These are phyloP conservation scores for Peniophora sp. DNA, from an alignment of 1,284 basidiomycete genomes.

Conservation along the genomic window DNA sequence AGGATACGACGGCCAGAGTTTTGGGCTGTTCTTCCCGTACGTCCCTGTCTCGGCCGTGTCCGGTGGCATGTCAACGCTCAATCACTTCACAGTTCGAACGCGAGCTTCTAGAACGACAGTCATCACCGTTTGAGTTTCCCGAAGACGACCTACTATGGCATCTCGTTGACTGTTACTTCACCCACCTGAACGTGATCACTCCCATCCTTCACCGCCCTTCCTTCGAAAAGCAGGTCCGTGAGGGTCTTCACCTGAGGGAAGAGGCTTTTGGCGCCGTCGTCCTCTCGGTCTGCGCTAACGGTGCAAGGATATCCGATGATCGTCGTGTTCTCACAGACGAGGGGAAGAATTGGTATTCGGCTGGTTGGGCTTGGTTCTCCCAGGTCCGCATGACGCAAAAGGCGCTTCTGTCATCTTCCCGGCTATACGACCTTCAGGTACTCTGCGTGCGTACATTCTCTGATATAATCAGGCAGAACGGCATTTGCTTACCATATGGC, in stretches of 20 bases:
- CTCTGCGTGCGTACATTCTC: conserved; percentile 23
- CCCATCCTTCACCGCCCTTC: conserved; percentile 75
- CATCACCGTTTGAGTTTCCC: conserved; percentile 39
- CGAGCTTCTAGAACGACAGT: conserved; percentile 17
- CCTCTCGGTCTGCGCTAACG: conserved; percentile 69
- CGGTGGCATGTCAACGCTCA: conserved; percentile 6
- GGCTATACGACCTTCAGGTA: conserved; percentile 62
- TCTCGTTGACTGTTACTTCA: conserved; percentile 68
- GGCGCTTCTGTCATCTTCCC: conserved; percentile 46
- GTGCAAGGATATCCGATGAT: conserved; percentile 60
- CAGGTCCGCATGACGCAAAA: conserved; percentile 51
- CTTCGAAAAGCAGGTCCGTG: conserved; percentile 53
- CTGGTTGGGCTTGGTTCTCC: conserved; percentile 69
- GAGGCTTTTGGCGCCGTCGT: conserved; percentile 59
- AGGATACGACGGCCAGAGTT: conserved; percentile 3
- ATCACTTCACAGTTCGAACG: conserved; percentile 20
- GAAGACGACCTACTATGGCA: conserved; percentile 47
- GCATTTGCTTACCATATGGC: neutral
- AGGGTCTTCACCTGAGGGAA: conserved; percentile 50
- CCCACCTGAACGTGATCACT: conserved; percentile 45
- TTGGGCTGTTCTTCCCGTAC: neutral
- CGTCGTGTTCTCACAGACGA: conserved; percentile 48
- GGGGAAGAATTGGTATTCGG: conserved; percentile 38
- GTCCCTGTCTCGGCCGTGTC: neutral
- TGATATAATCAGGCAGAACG: neutral